These are phyloP conservation scores for Verbascum thapsus DNA, from an alignment of 257 asterid genomes.

Conservation along the genomic window DNA sequence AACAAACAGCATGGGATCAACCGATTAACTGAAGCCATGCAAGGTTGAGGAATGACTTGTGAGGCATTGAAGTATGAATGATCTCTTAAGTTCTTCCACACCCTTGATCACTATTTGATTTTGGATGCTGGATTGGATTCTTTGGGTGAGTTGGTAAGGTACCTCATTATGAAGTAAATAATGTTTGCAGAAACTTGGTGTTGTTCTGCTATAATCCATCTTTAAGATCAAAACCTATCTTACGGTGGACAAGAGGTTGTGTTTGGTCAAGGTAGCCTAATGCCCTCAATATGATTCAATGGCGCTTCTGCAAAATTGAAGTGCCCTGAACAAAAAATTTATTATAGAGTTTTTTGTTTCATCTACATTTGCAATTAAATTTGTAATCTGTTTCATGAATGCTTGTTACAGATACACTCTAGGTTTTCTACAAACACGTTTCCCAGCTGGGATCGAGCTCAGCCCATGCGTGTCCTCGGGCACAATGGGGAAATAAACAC, in stretches of 20 bases:
- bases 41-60: slow-evolving; percentile 99
- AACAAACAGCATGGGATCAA: slow-evolving; percentile 97
- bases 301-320: slow-evolving; percentile 41
- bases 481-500: slow-evolving; percentile 99
- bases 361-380: slow-evolving; percentile 16
- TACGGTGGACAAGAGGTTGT: slow-evolving; percentile 51
- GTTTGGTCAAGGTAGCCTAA: slow-evolving; percentile 59
- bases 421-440: slow-evolving; percentile 97
- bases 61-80: slow-evolving; percentile 99
- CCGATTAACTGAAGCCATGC: slow-evolving; percentile 78
- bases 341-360: slow-evolving; percentile 20
- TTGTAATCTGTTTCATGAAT: slow-evolving; percentile 31
- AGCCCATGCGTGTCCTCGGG: slow-evolving; percentile 98
- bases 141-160: slow-evolving; percentile 95
- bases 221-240: slow-evolving; percentile 51
- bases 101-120: slow-evolving; percentile 93
- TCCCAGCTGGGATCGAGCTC: slow-evolving; percentile 99
- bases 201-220: slow-evolving; percentile 60
- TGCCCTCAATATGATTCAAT: slow-evolving; percentile 37
- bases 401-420: slow-evolving; percentile 76
- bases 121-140: slow-evolving; percentile 84
- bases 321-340: slow-evolving; percentile 40
- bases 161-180: slow-evolving; percentile 78
- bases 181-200: slow-evolving; percentile 72
- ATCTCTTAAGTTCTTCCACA: slow-evolving; percentile 99